Percentiles rank a stretch among this genome's conserved stretches.
Evolutionary conservation across 192 early-diverging fungal genomes (phyloP).

Genomic region (Mortierella claussenii): DNA sequence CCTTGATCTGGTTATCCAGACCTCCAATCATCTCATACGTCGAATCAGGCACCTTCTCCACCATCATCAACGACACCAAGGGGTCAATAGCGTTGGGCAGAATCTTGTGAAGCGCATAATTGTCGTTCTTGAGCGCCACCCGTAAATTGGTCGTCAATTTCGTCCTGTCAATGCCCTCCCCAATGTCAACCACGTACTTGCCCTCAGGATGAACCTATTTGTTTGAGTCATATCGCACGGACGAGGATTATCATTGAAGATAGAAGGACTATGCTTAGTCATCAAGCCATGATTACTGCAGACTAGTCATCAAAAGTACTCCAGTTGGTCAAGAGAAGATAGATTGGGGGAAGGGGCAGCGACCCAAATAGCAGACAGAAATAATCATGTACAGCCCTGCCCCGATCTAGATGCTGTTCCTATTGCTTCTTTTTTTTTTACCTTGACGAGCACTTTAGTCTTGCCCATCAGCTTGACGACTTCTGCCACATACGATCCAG

Average conservation of each 20-base stretch:
- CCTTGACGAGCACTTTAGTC: slow-evolving; percentile 91
- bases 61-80: slow-evolving; percentile 99
- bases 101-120: slow-evolving; percentile 94
- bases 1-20: slow-evolving; percentile 99
- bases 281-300: too few relatives aligned
- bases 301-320: too few relatives aligned
- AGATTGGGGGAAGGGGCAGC: too few relatives aligned
- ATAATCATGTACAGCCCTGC: slow-evolving; percentile 2
- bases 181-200: slow-evolving; percentile 98
- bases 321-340: too few relatives aligned
- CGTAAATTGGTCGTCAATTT: slow-evolving; percentile 92
- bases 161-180: slow-evolving; percentile 89
- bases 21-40: slow-evolving; percentile 99
- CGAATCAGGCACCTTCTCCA: slow-evolving; percentile 99
- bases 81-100: slow-evolving; percentile 98
- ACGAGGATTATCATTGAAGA: too few relatives aligned
- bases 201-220: slow-evolving; percentile 95
- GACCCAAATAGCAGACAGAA: too few relatives aligned
- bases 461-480: slow-evolving; percentile 99
- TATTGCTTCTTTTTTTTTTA: slow-evolving; percentile 21
- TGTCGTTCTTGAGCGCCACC: slow-evolving; percentile 92
- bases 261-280: too few relatives aligned
- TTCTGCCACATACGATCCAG: slow-evolving; percentile 95
- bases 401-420: neutral
- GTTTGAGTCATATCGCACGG: too few relatives aligned